These are phyloP conservation scores for Rhodotorula sp. DNA, from an alignment of 1,284 basidiomycete genomes.

Conservation along the genomic window DNA sequence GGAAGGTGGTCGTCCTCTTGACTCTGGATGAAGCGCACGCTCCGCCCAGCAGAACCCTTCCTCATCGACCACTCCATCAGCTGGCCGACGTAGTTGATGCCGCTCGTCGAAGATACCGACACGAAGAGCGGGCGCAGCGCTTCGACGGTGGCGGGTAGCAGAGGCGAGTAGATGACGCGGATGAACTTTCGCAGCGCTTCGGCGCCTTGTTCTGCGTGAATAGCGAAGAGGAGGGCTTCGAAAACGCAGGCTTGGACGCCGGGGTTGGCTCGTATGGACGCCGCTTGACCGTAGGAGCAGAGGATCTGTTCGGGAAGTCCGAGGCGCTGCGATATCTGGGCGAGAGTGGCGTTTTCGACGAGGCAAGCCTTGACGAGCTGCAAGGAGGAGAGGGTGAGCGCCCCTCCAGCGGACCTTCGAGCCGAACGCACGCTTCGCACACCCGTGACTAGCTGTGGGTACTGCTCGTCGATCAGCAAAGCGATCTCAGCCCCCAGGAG, in stretches of 20 bases:
- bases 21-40: neutral
- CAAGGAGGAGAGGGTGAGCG: neutral
- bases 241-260: conserved; percentile 23
- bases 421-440: conserved; percentile 1
- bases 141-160: conserved; percentile 4
- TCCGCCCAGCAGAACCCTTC: neutral
- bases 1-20: neutral
- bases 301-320: conserved; percentile 4
- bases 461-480: conserved; percentile 11
- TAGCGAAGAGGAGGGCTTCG: conserved; percentile 15
- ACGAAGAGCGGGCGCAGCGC: conserved; percentile 1
- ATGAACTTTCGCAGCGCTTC: conserved; percentile 5
- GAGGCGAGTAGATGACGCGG: conserved; percentile 8
- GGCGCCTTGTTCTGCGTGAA: conserved; percentile 15
- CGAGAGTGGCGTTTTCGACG: conserved; percentile 18
- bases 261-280: neutral
- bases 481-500: conserved; percentile 8
- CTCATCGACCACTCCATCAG: neutral
- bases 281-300: neutral
- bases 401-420: no score
- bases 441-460: conserved; percentile 5
- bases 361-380: conserved; percentile 18
- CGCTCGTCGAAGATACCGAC: neutral
- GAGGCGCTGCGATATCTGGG: conserved; percentile 7
- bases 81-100: neutral